Evolutionary conservation across 2,329 filamentous ascomycete genomes (phyloP).

Genomic region (Xylariaceae sp.): DNA sequence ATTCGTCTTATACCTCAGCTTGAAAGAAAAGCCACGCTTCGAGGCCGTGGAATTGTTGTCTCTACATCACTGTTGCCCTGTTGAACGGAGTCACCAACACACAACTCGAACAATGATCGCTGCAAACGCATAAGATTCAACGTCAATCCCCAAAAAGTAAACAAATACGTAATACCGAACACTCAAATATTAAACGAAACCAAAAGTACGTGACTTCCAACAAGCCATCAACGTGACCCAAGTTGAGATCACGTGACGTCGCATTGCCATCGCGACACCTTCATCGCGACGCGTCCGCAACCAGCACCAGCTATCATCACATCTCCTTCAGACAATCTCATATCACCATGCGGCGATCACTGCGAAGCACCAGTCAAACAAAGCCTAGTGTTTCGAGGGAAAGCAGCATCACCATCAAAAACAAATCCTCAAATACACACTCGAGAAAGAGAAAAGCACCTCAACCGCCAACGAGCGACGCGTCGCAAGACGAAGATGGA

Average conservation of each 20-base stretch:
- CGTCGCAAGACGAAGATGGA: conserved; percentile 17
- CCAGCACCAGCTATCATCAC: background rate
- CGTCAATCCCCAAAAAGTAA: too few relatives aligned
- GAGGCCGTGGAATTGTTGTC: too few relatives aligned
- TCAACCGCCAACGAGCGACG: conserved; percentile 10
- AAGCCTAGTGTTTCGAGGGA: background rate
- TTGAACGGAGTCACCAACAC: too few relatives aligned
- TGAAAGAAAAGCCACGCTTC: too few relatives aligned
- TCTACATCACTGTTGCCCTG: too few relatives aligned
- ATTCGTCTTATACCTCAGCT: too few relatives aligned
- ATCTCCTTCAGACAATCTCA: background rate
- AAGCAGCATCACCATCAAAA: background rate
- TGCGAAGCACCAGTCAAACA: conserved; percentile 16
- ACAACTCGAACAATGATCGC: too few relatives aligned
- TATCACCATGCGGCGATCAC: conserved; percentile 28
- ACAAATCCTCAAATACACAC: conserved; percentile 2
- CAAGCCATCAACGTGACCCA: background rate
- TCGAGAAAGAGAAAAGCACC: conserved; percentile 16
- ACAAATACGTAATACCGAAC: too few relatives aligned
- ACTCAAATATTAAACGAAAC: background rate
- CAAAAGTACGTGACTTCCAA: background rate
- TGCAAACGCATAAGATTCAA: too few relatives aligned
- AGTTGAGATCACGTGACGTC: background rate
- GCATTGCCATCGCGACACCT: background rate
- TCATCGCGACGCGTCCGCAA: background rate